Conservation (phyloP, 805 yeast species). For the Pichia gijzeniarum region DNA sequence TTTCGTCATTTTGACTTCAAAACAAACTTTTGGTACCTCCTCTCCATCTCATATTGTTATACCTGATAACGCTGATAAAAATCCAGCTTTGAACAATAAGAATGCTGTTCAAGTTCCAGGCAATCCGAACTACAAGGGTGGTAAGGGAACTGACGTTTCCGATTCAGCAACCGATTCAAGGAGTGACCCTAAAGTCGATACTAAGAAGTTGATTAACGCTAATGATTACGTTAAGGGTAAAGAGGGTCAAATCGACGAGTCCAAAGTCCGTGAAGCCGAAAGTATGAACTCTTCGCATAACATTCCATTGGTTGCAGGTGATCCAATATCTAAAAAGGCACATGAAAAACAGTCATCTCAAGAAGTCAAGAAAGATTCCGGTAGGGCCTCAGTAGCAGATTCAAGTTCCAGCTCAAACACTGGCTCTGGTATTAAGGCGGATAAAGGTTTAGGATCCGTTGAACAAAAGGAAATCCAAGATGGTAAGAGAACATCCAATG, state of each 20-base stretch:
- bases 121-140: not conserved
- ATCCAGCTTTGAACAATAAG: not conserved
- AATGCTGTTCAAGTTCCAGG: constrained; percentile 4
- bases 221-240: constrained; percentile 29
- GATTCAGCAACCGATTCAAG: not conserved
- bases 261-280: constrained; percentile 35
- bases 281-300: constrained; percentile 16
- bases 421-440: constrained; percentile 8
- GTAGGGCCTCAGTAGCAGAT: not conserved
- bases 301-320: constrained; percentile 15
- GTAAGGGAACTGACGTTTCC: not conserved
- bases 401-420: not conserved
- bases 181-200: constrained; percentile 5
- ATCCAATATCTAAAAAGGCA: constrained; percentile 10
- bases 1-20: constrained; percentile 14
- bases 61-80: not conserved
- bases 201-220: constrained; percentile 20
- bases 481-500: not conserved
- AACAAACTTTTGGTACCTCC: not conserved
- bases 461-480: constrained; percentile 8
- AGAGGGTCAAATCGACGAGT: constrained; percentile 35
- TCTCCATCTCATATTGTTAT: not conserved
- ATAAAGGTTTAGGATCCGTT: constrained; percentile 6
- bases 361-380: not conserved
- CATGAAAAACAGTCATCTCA: constrained; percentile 11